phyloP scores from a whole-genome alignment of 805 yeast species.

The Saturnispora dispora region DNA sequence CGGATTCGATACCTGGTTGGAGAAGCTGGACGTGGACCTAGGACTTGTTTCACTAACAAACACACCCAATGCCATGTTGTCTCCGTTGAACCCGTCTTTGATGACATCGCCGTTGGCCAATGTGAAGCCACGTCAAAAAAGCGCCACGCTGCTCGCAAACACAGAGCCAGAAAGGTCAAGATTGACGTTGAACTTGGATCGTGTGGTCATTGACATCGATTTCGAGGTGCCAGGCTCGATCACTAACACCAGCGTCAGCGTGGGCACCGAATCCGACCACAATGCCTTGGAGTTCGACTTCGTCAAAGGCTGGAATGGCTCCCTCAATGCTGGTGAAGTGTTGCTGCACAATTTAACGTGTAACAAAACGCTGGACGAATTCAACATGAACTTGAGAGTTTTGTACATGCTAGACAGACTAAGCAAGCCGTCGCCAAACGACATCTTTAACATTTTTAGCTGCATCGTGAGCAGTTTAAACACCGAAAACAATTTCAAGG shows the following conservation, averaged over 20 bases:
- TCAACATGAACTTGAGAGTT: conserved; percentile 27
- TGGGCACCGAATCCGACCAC: conserved; percentile 4
- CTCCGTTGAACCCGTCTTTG: conserved; percentile 1
- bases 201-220: conserved; percentile 8
- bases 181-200: conserved; percentile 6
- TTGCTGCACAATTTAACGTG: conserved; percentile 22
- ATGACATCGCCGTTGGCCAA: background rate
- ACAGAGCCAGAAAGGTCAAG: conserved; percentile 1
- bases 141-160: background rate
- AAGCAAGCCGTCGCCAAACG: conserved; percentile 24
- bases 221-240: conserved; percentile 1
- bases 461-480: conserved; percentile 20
- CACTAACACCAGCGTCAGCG: conserved; percentile 1
- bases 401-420: conserved; percentile 26
- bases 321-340: conserved; percentile 21
- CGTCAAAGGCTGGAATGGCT: conserved; percentile 15
- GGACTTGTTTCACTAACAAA: conserved; percentile 5
- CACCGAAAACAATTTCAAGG: background rate
- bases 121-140: background rate
- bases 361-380: conserved; percentile 23
- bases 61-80: conserved; percentile 5
- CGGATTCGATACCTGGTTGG: conserved; percentile 31
- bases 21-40: conserved; percentile 15
- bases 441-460: conserved; percentile 26
- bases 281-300: background rate